Evolutionary conservation across 164 flowering plant genomes (phyloP), one percentile per base, ranked within the genome.

Genomic region (Cinnamomum chago): DNA sequence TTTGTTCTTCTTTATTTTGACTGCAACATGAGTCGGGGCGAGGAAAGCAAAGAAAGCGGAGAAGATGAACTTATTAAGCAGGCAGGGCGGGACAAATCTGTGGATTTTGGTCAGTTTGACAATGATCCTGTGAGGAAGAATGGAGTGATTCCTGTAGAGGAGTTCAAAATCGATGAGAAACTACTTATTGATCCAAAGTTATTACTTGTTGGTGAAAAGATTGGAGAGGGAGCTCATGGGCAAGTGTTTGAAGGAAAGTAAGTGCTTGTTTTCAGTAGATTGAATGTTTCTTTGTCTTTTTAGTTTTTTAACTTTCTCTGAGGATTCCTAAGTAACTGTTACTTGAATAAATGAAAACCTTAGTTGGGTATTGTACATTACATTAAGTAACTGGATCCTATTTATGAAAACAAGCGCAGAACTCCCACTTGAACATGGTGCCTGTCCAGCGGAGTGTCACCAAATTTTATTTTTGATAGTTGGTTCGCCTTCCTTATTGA

Each of bases 221-320:
- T 94, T 73, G 98, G 97, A 13, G 97, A 94, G 71, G 98, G 98
- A 73, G 97, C 98, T 72, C 98, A 94, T 83, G 97, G 96, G 5
- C 89, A 87, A 80, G 98, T 94, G 67, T 94, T 91, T 73, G 86
- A 90, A 85, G 98, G 98, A 81, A 94, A 90, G 98, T 94, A 75
- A 81, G 88, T 85, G 23, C 12, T 18, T 33, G 24, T 50, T 12
- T 75, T 76, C 5, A 33, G 40, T 40, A 17, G 20, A 51, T 51
- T 35, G 30, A 66, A 47, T n/a, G 18, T 27, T 33, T 74, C 33
- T 65, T 58, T 74, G 24, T 64, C 25, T 30, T 30, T 14, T 66
- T 66, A 15, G 50, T 3, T 33, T 20, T 66, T 66, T 30, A 3
- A 66, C 69, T 18, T 30, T 33, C 28, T 14, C 40, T 15, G 28